Percentiles rank a stretch among this genome's conserved stretches.
Evolutionary conservation across 139 green algal genomes (phyloP).

Genomic region (Edaphochlamys debaryana): DNA sequence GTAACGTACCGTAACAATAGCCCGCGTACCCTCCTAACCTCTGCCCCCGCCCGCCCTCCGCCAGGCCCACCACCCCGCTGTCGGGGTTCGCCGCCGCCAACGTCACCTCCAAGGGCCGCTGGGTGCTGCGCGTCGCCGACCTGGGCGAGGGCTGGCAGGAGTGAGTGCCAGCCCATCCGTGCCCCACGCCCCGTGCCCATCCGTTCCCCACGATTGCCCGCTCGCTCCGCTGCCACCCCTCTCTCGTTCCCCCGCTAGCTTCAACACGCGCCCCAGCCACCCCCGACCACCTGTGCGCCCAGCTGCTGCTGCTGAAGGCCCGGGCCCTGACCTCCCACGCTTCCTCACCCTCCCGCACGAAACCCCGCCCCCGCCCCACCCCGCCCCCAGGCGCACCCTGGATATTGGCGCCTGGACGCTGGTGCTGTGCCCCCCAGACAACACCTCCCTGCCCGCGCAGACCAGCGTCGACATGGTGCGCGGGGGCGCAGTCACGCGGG

Average conservation of each 20-base stretch:
- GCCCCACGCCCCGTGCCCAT: too few species aligned
- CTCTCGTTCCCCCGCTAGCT: too few species aligned
- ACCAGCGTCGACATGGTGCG: background rate
- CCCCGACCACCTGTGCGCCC: background rate
- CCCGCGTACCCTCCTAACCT: background rate
- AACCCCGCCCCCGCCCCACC: background rate
- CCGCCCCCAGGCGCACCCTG: background rate
- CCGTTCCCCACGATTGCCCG: too few species aligned
- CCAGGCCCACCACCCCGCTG: conserved; percentile 12
- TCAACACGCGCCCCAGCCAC: too few species aligned
- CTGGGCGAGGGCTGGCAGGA: conserved; percentile 15
- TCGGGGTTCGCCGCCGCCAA: background rate
- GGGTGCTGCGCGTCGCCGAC: conserved; percentile 21
- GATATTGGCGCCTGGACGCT: background rate
- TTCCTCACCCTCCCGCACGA: too few species aligned
- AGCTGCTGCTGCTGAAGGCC: background rate
- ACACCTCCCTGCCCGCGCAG: background rate
- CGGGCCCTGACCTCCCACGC: background rate
- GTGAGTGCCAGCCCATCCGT: background rate
- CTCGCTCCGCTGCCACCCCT: too few species aligned
- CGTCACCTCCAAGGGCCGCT: background rate
- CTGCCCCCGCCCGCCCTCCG: background rate
- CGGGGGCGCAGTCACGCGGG: background rate
- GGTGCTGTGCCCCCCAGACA: conserved; percentile 25
- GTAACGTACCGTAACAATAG: too few species aligned